phyloP scores from a whole-genome alignment of 202 grass and related monocot species.

The Digitaria exilis region DNA sequence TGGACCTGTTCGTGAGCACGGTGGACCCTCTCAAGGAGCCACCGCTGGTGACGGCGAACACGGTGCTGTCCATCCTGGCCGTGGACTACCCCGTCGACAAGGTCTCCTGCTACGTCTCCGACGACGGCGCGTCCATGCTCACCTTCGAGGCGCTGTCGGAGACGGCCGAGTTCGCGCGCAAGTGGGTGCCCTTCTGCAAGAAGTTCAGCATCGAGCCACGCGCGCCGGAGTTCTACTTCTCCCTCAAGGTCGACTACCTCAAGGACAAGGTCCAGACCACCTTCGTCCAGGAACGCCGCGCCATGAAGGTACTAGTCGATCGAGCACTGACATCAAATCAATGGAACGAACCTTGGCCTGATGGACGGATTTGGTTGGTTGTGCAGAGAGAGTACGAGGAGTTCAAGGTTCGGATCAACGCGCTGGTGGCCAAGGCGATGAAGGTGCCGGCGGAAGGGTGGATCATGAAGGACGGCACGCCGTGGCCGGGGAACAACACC shows the following conservation, averaged over 20 bases:
- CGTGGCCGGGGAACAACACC: conserved; percentile 98
- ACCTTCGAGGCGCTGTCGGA: conserved; percentile 91
- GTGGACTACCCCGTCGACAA: conserved; percentile 97
- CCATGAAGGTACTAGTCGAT: conserved; percentile 76
- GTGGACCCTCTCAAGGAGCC: conserved; percentile 98
- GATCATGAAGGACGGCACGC: conserved; percentile 99
- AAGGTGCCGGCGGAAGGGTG: conserved; percentile 86
- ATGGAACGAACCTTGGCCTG: no score
- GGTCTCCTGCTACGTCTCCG: conserved; percentile 96
- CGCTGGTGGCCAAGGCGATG: conserved; percentile 87
- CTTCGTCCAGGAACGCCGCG: conserved; percentile 93
- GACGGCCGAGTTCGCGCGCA: conserved; percentile 93
- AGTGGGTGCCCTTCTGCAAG: conserved; percentile 99
- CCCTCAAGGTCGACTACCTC: conserved; percentile 89
- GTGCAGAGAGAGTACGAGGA: conserved; percentile 94
- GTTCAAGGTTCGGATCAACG: conserved; percentile 97
- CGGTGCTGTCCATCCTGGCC: conserved; percentile 91
- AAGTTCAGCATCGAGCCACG: conserved; percentile 94
- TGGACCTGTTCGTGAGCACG: conserved; percentile 92
- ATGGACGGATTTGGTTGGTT: not conserved
- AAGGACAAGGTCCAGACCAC: conserved; percentile 96
- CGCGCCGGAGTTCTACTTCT: conserved; percentile 97
- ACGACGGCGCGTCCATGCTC: conserved; percentile 96
- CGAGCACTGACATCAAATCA: not conserved
- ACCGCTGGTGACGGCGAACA: conserved; percentile 93